These are phyloP conservation scores for Dictyostelium intermedium DNA, from an alignment of 78 protist species.

Conservation along the genomic window DNA sequence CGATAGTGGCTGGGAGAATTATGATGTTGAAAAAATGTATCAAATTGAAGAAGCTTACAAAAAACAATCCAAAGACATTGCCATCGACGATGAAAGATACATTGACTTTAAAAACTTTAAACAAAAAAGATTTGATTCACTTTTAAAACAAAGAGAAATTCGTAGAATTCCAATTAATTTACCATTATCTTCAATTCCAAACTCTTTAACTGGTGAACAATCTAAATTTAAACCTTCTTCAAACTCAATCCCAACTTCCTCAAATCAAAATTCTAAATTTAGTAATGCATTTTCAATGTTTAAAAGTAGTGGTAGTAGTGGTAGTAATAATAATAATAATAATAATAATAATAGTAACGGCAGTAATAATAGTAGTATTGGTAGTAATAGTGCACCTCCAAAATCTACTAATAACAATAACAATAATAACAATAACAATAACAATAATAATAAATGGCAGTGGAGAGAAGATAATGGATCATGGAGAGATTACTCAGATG, in stretches of 20 bases:
- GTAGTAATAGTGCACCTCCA: not conserved
- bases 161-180: slow-evolving; percentile 9
- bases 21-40: slow-evolving; percentile 24
- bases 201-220: not conserved
- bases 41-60: not conserved
- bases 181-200: not conserved
- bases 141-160: slow-evolving; percentile 4
- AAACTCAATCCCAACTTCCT: too few species aligned
- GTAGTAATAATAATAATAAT: too few species aligned
- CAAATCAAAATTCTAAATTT: not conserved
- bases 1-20: not conserved
- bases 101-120: not conserved
- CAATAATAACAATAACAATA: not conserved
- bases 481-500: slow-evolving; percentile 26
- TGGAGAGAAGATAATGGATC: slow-evolving; percentile 39
- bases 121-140: slow-evolving; percentile 31
- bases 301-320: too few species aligned
- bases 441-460: slow-evolving; percentile 18
- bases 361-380: too few species aligned
- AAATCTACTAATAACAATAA: not conserved
- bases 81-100: slow-evolving; percentile 2
- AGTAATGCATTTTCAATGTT: not conserved
- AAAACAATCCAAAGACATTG: not conserved
- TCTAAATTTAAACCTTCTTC: not conserved
- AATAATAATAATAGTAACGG: too few species aligned